A percentile compares a stretch with the other conserved stretches of the same genome.
phyloP scores from a whole-genome alignment of 495 filamentous ascomycete genomes.

The Penicillium cataractarum region DNA sequence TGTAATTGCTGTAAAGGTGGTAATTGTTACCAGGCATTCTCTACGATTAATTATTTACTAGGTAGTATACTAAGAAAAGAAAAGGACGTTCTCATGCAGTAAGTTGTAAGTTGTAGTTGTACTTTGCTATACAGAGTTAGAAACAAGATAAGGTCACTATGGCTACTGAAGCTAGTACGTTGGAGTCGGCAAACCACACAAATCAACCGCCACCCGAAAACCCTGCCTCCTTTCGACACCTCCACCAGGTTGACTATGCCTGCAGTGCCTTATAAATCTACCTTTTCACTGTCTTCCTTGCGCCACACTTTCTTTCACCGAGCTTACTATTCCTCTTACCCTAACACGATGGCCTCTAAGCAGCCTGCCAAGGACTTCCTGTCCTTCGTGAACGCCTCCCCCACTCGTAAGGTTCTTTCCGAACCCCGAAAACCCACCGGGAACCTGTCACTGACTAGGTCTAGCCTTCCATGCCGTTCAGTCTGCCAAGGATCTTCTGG shows the following conservation, averaged over 20 bases:
- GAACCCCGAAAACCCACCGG: conserved; percentile 7
- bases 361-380: conserved; percentile 79
- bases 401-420: conserved; percentile 72
- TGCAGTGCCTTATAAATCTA: neutral
- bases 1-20: too few relatives aligned
- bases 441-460: conserved; percentile 26
- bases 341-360: conserved; percentile 58
- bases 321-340: conserved; percentile 27
- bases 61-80: too few relatives aligned
- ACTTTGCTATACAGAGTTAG: too few relatives aligned
- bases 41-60: neutral
- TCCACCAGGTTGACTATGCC: conserved; percentile 21
- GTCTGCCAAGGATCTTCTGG: conserved; percentile 71
- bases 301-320: conserved; percentile 16
- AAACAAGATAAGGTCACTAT: neutral
- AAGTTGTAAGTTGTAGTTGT: too few relatives aligned
- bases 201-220: conserved; percentile 29
- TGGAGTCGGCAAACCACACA: neutral
- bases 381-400: conserved; percentile 91
- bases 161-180: neutral
- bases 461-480: conserved; percentile 93
- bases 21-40: too few relatives aligned
- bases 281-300: conserved; percentile 17
- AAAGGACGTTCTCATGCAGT: too few relatives aligned
- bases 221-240: conserved; percentile 12